These are phyloP conservation scores for Coemansia sp. DNA, from an alignment of 371 early-diverging fungal genomes.

Conservation along the genomic window DNA sequence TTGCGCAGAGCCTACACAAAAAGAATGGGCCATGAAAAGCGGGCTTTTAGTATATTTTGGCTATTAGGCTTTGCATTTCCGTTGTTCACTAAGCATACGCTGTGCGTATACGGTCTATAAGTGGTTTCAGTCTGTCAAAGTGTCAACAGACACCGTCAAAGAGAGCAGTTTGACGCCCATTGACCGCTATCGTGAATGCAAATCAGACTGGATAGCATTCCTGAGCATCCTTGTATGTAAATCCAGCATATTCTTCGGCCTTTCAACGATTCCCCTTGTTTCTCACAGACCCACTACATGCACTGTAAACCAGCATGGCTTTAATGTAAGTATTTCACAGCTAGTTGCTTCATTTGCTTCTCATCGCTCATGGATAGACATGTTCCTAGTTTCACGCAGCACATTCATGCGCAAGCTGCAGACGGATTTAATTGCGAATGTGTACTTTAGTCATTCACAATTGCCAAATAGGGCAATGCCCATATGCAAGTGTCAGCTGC, in stretches of 20 bases:
- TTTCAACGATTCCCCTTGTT: neutral
- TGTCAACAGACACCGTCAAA: slow-evolving; percentile 1
- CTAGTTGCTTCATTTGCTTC: neutral
- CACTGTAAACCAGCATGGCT: neutral
- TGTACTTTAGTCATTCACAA: slow-evolving; percentile 6
- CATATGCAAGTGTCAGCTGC: slow-evolving; percentile 8
- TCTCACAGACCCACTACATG: slow-evolving; percentile 1
- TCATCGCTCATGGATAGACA: neutral
- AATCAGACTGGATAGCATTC: neutral
- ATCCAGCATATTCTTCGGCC: neutral
- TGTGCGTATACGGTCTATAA: neutral
- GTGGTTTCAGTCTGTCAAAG: neutral
- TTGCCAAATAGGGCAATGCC: slow-evolving; percentile 4
- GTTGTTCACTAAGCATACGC: neutral
- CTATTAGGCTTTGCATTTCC: neutral
- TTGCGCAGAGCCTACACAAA: neutral
- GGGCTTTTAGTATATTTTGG: neutral
- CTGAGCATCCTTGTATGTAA: neutral
- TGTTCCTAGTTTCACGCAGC: slow-evolving; percentile 4
- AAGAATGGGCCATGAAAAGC: neutral
- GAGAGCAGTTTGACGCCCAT: neutral
- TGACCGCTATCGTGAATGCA: neutral
- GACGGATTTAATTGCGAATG: slow-evolving; percentile 4
- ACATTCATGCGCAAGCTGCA: slow-evolving; percentile 5
- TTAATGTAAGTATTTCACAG: neutral